phyloP scores from a whole-genome alignment of 1,284 basidiomycete species.

The Puccinia horiana region DNA sequence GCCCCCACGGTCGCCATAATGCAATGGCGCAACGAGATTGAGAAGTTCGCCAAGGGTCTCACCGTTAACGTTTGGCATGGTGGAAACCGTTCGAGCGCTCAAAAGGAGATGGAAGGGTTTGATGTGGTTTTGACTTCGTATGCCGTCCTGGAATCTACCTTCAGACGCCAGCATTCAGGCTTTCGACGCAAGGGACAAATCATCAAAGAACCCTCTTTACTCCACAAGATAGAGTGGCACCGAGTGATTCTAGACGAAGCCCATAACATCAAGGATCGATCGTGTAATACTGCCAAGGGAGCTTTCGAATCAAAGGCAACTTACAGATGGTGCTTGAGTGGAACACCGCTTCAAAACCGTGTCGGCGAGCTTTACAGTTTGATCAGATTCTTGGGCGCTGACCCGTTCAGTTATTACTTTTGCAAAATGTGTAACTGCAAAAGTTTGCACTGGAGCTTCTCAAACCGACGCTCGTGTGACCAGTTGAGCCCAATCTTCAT shows the following conservation, averaged over 20 bases:
- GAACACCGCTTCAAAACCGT: slow-evolving; percentile 76
- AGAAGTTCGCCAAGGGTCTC: slow-evolving; percentile 61
- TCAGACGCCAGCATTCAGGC: slow-evolving; percentile 87
- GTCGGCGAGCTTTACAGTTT: slow-evolving; percentile 98
- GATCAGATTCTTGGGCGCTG: slow-evolving; percentile 60
- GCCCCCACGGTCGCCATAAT: slow-evolving; percentile 83
- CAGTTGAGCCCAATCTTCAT: slow-evolving; percentile 62
- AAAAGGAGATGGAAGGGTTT: slow-evolving; percentile 73
- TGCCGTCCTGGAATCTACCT: slow-evolving; percentile 85
- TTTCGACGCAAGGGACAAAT: slow-evolving; percentile 83
- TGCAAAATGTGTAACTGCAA: slow-evolving; percentile 69
- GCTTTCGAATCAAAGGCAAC: slow-evolving; percentile 81
- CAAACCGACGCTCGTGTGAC: slow-evolving; percentile 79
- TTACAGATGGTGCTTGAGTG: slow-evolving; percentile 93
- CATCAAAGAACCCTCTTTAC: slow-evolving; percentile 81
- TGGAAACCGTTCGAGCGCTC: slow-evolving; percentile 63
- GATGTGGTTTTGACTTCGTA: slow-evolving; percentile 70
- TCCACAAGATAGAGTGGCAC: slow-evolving; percentile 86
- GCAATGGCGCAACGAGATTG: slow-evolving; percentile 97
- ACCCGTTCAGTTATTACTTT: slow-evolving; percentile 49
- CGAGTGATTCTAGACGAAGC: slow-evolving; percentile 78
- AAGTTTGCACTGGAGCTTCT: slow-evolving; percentile 85
- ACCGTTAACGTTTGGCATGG: slow-evolving; percentile 90
- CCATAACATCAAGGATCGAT: slow-evolving; percentile 84
- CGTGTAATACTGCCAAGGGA: slow-evolving; percentile 93